These are phyloP conservation scores for Hirsutella thompsonii DNA, from an alignment of 2,329 filamentous ascomycete genomes.

Conservation along the genomic window DNA sequence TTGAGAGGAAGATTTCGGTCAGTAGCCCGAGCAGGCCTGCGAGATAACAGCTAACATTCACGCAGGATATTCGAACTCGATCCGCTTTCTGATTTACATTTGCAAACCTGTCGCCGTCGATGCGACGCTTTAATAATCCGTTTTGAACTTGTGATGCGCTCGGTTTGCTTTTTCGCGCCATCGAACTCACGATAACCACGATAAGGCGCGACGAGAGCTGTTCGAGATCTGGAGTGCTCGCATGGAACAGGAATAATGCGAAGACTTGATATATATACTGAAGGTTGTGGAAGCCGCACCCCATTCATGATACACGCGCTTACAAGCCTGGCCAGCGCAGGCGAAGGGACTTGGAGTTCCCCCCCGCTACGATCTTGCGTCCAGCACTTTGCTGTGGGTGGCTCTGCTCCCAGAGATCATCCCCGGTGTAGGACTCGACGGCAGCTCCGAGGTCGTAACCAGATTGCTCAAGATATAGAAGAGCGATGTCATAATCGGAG, in stretches of 20 bases:
- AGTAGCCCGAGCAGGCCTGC: conserved; percentile 1
- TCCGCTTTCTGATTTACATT: conserved; percentile 37
- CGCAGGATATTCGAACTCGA: conserved; percentile 42
- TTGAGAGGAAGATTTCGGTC: conserved; percentile 86
- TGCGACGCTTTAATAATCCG: too few relatives aligned
- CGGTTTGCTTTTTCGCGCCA: too few relatives aligned
- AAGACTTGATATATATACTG: too few relatives aligned
- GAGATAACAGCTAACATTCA: conserved; percentile 10
- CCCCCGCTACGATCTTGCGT: conserved; percentile 13
- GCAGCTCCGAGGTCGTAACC: conserved; percentile 54
- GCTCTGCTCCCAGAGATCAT: conserved; percentile 63
- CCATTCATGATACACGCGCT: neutral
- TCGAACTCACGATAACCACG: too few relatives aligned
- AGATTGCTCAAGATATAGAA: conserved; percentile 60
- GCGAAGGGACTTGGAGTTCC: conserved; percentile 16
- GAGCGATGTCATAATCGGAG: conserved; percentile 60
- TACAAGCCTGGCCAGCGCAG: conserved; percentile 18
- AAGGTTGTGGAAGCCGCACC: too few relatives aligned
- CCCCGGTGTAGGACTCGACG: conserved; percentile 50
- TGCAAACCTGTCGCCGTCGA: neutral
- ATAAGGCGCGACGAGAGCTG: too few relatives aligned
- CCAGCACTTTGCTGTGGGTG: conserved; percentile 32
- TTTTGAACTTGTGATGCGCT: too few relatives aligned
- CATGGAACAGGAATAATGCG: too few relatives aligned
- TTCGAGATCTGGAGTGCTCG: too few relatives aligned